Conservation (phyloP, 768 basidiomycete genomes). For the Suillus brevipes region DNA sequence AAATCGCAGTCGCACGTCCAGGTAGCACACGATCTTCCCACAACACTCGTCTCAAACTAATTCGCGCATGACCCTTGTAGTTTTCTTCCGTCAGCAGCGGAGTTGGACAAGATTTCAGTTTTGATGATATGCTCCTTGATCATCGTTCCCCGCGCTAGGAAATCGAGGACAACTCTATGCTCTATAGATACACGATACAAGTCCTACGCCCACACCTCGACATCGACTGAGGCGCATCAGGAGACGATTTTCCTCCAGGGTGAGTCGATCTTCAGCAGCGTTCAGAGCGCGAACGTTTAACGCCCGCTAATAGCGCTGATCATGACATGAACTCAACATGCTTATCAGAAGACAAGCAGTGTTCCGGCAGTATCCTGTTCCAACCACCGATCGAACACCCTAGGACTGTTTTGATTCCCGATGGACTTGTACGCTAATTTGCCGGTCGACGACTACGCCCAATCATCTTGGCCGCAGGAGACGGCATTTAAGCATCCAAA, state of each 20-base stretch:
- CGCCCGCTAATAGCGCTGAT: not conserved
- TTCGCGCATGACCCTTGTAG: not conserved
- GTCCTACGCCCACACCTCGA: not conserved
- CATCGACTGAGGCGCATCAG: not conserved
- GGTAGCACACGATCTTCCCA: not conserved
- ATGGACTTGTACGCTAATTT: conserved; percentile 7
- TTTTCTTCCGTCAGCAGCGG: not conserved
- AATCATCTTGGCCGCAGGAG: not conserved
- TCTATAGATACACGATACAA: not conserved
- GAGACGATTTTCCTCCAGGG: not conserved
- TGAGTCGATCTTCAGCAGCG: not conserved
- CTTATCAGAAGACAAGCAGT: not conserved
- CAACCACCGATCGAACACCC: not conserved
- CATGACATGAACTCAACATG: conserved; percentile 2
- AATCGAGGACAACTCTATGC: not conserved
- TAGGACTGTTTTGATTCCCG: not conserved
- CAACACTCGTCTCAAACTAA: not conserved
- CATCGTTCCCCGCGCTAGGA: not conserved
- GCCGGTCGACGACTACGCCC: conserved; percentile 8
- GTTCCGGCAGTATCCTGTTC: not conserved
- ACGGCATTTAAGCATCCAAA: not conserved
- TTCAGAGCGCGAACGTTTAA: not conserved
- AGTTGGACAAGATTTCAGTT: not conserved
- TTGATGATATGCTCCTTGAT: not conserved
- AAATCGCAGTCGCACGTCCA: conserved; percentile 4